phyloP scores from a whole-genome alignment of 2,329 filamentous ascomycete species.

The Cladosporium sp. region DNA sequence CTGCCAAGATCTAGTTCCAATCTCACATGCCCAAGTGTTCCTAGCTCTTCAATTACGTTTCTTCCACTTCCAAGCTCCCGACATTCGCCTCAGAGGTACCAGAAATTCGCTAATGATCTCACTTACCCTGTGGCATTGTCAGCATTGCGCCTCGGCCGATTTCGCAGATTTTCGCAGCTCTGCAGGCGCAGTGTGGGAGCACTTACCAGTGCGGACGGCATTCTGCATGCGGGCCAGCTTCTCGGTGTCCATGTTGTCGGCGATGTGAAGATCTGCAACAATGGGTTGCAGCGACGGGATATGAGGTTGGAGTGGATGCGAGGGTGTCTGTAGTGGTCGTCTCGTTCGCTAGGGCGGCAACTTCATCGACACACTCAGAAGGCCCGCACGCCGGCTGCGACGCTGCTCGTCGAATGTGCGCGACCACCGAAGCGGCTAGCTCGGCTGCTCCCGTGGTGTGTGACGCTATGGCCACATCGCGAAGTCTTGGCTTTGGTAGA shows the following conservation, averaged over 20 bases:
- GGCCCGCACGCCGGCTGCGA: not conserved
- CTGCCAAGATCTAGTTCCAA: not conserved
- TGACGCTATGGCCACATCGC: too few species aligned
- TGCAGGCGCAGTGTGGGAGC: not conserved
- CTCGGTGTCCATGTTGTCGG: conserved; percentile 53
- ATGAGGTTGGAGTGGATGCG: not conserved
- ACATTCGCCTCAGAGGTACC: not conserved
- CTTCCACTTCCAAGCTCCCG: not conserved
- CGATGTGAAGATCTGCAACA: not conserved
- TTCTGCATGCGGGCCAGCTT: conserved; percentile 62
- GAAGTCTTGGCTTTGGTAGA: too few species aligned
- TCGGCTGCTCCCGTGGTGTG: too few species aligned
- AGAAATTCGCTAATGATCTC: not conserved
- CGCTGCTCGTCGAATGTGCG: too few species aligned
- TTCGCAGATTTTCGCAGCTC: conserved; percentile 5
- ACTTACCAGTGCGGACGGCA: conserved; percentile 66
- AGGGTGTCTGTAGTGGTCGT: conserved; percentile 4
- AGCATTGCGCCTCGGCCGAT: conserved; percentile 16
- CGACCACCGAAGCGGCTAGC: too few species aligned
- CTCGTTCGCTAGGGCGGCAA: conserved; percentile 11
- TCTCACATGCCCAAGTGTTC: not conserved
- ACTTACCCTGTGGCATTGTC: conserved; percentile 30
- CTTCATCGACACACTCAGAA: conserved; percentile 6
- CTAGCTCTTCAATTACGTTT: conserved; percentile 2
- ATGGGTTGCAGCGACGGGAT: not conserved